These are phyloP conservation scores for Phytophthora idaei DNA, from an alignment of 352 stramenopile genomes.

Conservation along the genomic window DNA sequence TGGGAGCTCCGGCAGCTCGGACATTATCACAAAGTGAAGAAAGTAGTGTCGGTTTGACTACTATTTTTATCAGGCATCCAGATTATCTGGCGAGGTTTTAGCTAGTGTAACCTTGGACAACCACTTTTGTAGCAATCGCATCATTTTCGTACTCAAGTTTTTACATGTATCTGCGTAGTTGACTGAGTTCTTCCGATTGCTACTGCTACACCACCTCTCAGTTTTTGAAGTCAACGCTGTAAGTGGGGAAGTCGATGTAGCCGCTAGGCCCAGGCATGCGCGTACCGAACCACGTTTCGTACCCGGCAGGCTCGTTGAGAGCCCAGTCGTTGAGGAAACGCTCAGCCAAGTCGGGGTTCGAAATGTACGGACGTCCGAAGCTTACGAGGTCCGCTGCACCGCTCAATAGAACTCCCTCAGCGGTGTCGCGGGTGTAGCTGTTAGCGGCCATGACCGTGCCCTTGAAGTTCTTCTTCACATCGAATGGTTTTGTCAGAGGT, in stretches of 20 bases:
- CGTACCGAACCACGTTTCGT: conserved; percentile 30
- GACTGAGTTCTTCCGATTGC: too few species aligned
- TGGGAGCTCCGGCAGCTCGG: conserved; percentile 37
- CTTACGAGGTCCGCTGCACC: conserved; percentile 28
- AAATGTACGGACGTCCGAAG: conserved; percentile 41
- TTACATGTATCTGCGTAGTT: too few species aligned
- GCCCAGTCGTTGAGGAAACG: conserved; percentile 34
- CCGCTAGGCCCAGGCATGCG: conserved; percentile 26
- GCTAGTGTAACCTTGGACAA: too few species aligned
- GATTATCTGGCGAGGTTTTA: background rate
- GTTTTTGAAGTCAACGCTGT: conserved; percentile 9
- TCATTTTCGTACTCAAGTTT: too few species aligned
- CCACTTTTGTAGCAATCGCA: too few species aligned
- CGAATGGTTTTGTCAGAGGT: conserved; percentile 31
- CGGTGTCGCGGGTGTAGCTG: conserved; percentile 44
- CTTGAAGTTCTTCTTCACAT: conserved; percentile 43
- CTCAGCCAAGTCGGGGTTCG: conserved; percentile 36
- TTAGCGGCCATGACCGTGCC: conserved; percentile 36
- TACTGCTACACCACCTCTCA: background rate
- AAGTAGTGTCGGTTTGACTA: background rate
- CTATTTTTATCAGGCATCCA: background rate
- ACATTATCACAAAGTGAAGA: conserved; percentile 16
- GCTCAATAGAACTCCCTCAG: conserved; percentile 32
- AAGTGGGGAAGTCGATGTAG: conserved; percentile 33
- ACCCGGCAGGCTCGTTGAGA: conserved; percentile 32